Evolutionary conservation across 2,329 filamentous ascomycete species (phyloP), one percentile per base, ranked within the genome.

Genomic region (Plenodomus lindquistii): DNA sequence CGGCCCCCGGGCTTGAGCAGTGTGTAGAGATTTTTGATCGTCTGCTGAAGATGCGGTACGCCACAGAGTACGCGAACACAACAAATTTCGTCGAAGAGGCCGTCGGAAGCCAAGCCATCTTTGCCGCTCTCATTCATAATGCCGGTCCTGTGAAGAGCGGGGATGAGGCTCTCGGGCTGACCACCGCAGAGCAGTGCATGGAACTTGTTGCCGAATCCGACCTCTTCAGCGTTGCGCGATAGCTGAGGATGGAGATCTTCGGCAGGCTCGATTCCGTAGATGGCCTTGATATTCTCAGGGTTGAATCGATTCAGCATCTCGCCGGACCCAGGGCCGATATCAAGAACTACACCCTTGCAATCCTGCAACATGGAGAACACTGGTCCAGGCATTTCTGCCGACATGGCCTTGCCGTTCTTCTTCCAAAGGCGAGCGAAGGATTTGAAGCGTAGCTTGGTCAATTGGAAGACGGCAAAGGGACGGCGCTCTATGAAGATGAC

Each of bases 211-310:
- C 60, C 63, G 1, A 83, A 66, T 0, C 77, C 77, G 9, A 69
- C 60, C 13, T 71, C 63, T 2, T 65, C 50, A 3, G 77, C 73
- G n/a, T 74, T 74, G 3, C 56, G 53, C 17, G 71, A 60, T 4
- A 84, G 67, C 2, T 73, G 67, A 0, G 58, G 53, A 48, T 83
- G 81, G 1, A 84, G 67, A 0, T 73, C 71, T 3, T 59, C 48
- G 35, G 77, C 78, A 0, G 82, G 82, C 58, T 84, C 82, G 1
- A 80, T 75, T 37, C 80, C 81, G 53, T 82, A 84, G 37, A 83
- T 75, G 13, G 71, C 68, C 8, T 56, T 72, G 49, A 82, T 75
- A 3, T 72, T 67, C 44, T 72, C 63, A 7, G 71, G 40, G 43
- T 67, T 65, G 50, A 83, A 79, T 38, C 73, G 72, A 0, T 68